These are phyloP conservation scores for Nymphaea thermarum DNA, from an alignment of 164 flowering plant species.

Conservation along the genomic window DNA sequence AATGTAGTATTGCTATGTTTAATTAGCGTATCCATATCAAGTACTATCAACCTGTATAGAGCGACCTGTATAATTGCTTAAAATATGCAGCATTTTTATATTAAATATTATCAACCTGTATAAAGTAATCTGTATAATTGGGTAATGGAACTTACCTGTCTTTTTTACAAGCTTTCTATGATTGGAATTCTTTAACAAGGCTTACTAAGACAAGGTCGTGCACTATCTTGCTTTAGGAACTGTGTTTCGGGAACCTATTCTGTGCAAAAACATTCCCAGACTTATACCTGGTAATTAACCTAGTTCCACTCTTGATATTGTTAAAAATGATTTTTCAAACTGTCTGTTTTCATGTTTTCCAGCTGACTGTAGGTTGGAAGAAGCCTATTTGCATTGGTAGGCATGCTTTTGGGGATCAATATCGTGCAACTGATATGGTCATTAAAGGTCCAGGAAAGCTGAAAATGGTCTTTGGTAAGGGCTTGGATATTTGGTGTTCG, in stretches of 20 bases:
- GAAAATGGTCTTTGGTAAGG: constrained; percentile 91
- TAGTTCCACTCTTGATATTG: neutral
- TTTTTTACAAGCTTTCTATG: too few species aligned
- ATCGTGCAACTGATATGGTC: constrained; percentile 87
- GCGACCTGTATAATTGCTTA: too few species aligned
- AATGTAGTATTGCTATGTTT: too few species aligned
- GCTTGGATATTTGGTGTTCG: neutral
- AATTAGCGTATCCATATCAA: too few species aligned
- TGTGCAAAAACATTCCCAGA: constrained; percentile 81
- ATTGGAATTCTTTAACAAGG: too few species aligned
- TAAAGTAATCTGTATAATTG: too few species aligned
- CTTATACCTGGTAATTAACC: constrained; percentile 57
- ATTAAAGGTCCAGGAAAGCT: constrained; percentile 87
- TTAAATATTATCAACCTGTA: too few species aligned
- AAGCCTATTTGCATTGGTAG: constrained; percentile 96
- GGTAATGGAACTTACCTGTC: too few species aligned
- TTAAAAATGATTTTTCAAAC: constrained; percentile 1
- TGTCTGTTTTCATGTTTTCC: neutral
- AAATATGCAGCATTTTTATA: too few species aligned
- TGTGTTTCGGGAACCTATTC: constrained; percentile 94
- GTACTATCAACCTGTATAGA: too few species aligned
- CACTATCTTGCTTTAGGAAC: constrained; percentile 39
- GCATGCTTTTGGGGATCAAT: constrained; percentile 99
- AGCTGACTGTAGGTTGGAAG: constrained; percentile 59
- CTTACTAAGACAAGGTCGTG: neutral